Percentiles rank a stretch among this genome's conserved stretches.
These are phyloP conservation scores for Teratosphaeriaceae sp. DNA, from an alignment of 2,329 filamentous ascomycete species.

Conservation along the genomic window DNA sequence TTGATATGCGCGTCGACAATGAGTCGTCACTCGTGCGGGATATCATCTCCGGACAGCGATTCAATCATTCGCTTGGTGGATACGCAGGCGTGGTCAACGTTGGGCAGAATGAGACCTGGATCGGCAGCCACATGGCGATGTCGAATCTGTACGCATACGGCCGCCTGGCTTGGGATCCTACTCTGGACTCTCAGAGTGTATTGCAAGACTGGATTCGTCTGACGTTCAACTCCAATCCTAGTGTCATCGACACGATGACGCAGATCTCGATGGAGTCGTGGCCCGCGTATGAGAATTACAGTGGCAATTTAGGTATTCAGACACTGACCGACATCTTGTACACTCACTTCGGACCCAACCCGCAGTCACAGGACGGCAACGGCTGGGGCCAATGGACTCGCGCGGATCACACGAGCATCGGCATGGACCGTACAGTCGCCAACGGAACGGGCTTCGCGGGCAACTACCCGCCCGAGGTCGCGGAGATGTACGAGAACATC, in stretches of 20 bases:
- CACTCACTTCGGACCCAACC: conserved; percentile 62
- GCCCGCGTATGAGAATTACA: conserved; percentile 66
- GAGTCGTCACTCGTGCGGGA: conserved; percentile 51
- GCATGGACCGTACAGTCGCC: conserved; percentile 64
- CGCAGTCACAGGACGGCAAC: conserved; percentile 59
- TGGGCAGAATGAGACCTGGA: conserved; percentile 59
- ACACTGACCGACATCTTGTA: conserved; percentile 62
- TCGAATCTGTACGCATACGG: conserved; percentile 67
- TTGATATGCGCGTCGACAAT: conserved; percentile 57
- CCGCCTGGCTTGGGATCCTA: conserved; percentile 58
- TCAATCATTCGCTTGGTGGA: conserved; percentile 52
- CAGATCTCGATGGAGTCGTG: conserved; percentile 62
- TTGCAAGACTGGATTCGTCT: conserved; percentile 61
- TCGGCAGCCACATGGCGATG: conserved; percentile 64
- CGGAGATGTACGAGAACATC: conserved; percentile 51
- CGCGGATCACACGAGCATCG: conserved; percentile 52
- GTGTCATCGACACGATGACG: conserved; percentile 53
- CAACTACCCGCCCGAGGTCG: conserved; percentile 59
- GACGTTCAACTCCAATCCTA: conserved; percentile 53
- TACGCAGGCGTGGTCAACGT: conserved; percentile 63
- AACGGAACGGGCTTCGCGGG: conserved; percentile 62
- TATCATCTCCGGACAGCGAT: conserved; percentile 55
- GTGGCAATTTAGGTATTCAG: conserved; percentile 62
- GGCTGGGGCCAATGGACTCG: conserved; percentile 68
- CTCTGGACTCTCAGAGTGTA: conserved; percentile 41